Base-by-base conservation (phyloP, 2,329 filamentous ascomycete genomes). In the Endoconidiophora polonica region DNA sequence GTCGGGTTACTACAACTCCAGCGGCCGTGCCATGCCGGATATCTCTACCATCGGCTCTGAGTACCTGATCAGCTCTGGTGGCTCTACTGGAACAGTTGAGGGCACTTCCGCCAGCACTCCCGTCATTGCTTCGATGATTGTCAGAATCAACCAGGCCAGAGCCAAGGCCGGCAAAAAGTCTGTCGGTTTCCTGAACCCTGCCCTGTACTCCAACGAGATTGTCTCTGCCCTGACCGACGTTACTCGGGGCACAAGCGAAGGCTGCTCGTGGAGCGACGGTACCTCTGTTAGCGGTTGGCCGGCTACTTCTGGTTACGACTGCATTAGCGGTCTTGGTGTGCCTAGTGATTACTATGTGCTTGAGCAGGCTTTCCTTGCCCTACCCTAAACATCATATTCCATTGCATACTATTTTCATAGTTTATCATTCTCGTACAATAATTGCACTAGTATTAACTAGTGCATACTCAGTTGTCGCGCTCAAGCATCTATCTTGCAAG, bases 1-100 rank as follows among this genome's bases (percentile, higher is more conserved):
- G 46, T 47, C 60, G 0, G 65, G 63, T 24, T 61, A 67, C 48
- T 74, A 70, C 59, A 67, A 73, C 55, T 53, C 58, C 0, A 61
- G 57, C 2, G 72, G 70, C 37, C 65, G 73, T 3, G 72, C 65
- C 1, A 65, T 68, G 18, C 73, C 73, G 0, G 73, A 76, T 55
- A 62, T 76, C 22, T 65, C 70, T 3, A 70, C 67, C 3, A 68
- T 84, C 20, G 71, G 78, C 1, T 73, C 73, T 5, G 73, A 76
- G 54, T 81, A 79, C 50, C 54, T 60, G 5, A 64, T 66, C 36
- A 52, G 64, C 2, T 55, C 61, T 14, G 58, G 58, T 4, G 65
- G 63, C 5, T 46, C 49, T 12, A 52, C 58, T 4, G 38, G 48
- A 0, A 53, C 54, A 2, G 59, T 69, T 2, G 56, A 62, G 44